These are phyloP conservation scores for Capronia epimyces DNA, from an alignment of 2,329 filamentous ascomycete genomes.

Conservation along the genomic window DNA sequence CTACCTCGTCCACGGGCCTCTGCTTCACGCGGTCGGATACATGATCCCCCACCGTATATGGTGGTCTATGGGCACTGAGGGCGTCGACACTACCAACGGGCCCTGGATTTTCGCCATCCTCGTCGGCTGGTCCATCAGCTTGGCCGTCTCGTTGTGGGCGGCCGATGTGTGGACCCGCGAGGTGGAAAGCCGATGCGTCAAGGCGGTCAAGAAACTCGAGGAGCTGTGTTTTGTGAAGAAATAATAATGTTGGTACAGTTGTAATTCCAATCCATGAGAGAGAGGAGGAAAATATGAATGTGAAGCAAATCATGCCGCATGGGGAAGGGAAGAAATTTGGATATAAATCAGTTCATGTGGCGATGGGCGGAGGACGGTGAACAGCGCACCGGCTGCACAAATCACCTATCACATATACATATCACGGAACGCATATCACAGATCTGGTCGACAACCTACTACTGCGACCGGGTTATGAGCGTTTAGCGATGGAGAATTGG, in stretches of 20 bases:
- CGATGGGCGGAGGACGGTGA: no score
- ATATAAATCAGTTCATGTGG: no score
- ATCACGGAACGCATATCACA: no score
- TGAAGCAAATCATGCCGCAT: no score
- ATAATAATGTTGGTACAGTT: neutral
- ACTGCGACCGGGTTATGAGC: no score
- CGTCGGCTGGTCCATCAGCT: constrained; percentile 40
- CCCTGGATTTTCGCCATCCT: constrained; percentile 38
- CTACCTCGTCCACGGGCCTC: constrained; percentile 45
- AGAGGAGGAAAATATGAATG: no score
- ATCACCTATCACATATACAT: no score
- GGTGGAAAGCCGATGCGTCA: constrained; percentile 26
- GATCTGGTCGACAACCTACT: no score
- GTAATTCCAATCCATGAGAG: no score
- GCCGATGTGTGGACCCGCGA: constrained; percentile 47
- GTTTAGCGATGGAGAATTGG: no score
- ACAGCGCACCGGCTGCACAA: no score
- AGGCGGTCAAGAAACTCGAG: constrained; percentile 26
- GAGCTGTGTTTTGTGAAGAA: constrained; percentile 23
- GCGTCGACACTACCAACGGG: constrained; percentile 29
- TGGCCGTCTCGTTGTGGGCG: constrained; percentile 47
- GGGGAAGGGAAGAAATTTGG: no score
- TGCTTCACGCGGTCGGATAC: constrained; percentile 42
- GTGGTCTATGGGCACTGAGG: constrained; percentile 38
- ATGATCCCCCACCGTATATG: constrained; percentile 33